Conservation (phyloP, 1,139 yeast genomes). For the Geotrichum siamense region DNA sequence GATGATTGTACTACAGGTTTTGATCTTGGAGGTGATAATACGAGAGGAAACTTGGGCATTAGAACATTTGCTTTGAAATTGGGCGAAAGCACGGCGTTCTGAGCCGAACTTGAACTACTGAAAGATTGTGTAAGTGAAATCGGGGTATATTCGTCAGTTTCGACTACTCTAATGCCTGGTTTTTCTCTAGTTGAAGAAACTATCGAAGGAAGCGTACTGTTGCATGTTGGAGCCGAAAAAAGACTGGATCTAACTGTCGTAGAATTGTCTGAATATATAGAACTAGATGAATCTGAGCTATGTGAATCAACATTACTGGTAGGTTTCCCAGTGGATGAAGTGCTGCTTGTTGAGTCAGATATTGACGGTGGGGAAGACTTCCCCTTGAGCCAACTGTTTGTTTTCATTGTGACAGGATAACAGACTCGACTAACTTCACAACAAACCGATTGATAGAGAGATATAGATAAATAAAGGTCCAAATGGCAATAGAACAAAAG, state of each 20-base stretch:
- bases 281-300: slow-evolving; percentile 6
- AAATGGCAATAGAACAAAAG: neutral
- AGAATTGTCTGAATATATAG: slow-evolving; percentile 7
- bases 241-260: slow-evolving; percentile 4
- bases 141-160: slow-evolving; percentile 11
- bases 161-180: slow-evolving; percentile 10
- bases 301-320: too few species aligned
- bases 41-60: slow-evolving; percentile 12
- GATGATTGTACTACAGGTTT: neutral
- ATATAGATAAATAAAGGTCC: too few species aligned
- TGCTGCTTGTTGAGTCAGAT: neutral
- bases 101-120: too few species aligned
- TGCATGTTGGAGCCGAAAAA: slow-evolving; percentile 2
- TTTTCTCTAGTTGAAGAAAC: slow-evolving; percentile 2
- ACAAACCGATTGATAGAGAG: too few species aligned
- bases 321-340: too few species aligned
- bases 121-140: too few species aligned
- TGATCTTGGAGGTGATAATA: neutral
- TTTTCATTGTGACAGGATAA: neutral
- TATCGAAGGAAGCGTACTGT: neutral
- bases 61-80: neutral
- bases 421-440: too few species aligned
- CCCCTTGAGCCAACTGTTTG: neutral
- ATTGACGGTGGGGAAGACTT: neutral
- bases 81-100: too few species aligned